These are phyloP conservation scores for Talaromyces liani DNA, from an alignment of 495 filamentous ascomycete genomes.

Conservation along the genomic window DNA sequence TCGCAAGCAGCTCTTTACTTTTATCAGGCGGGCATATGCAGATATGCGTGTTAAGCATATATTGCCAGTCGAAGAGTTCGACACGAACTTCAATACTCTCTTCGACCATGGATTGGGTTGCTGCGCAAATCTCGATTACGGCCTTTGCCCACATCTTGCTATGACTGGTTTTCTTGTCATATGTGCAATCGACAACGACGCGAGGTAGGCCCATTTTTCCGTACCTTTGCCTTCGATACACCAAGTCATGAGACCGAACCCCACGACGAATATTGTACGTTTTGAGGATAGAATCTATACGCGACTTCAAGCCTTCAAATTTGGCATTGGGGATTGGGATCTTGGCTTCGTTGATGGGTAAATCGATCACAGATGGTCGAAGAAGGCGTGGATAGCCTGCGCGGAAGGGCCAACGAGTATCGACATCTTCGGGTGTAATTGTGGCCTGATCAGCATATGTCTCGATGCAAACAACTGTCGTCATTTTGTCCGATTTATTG, in stretches of 20 bases:
- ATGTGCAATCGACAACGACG: neutral
- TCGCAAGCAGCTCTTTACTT: neutral
- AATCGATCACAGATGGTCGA: neutral
- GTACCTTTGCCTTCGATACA: neutral
- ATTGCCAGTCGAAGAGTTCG: neutral
- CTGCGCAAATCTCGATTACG: neutral
- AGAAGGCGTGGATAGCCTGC: neutral
- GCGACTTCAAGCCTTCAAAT: neutral
- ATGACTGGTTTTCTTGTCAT: slow-evolving; percentile 1
- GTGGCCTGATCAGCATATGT: neutral
- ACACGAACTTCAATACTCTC: neutral
- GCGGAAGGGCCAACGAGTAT: neutral
- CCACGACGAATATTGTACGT: neutral
- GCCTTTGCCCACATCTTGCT: slow-evolving; percentile 1
- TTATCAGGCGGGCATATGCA: neutral
- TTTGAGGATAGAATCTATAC: neutral
- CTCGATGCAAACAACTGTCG: neutral
- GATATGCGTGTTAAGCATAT: neutral
- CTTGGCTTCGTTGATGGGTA: neutral
- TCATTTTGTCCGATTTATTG: neutral
- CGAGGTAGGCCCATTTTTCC: neutral
- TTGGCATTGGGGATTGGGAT: neutral
- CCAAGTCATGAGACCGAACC: neutral
- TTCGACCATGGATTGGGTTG: neutral
- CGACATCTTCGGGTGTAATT: neutral